phyloP scores from a whole-genome alignment of 129 eudicot species.

The Chrysanthemum seticuspe region DNA sequence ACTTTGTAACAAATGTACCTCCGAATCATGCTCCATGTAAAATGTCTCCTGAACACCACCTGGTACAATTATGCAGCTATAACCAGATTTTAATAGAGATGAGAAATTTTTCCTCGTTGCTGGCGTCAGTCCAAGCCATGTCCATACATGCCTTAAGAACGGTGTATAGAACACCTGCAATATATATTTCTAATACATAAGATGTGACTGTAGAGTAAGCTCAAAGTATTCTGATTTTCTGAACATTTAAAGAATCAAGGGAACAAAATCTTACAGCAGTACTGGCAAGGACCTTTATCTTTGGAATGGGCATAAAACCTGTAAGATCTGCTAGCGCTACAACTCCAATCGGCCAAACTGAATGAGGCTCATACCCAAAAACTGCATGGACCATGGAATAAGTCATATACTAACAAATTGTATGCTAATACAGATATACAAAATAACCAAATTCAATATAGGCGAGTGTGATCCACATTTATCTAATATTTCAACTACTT shows the following conservation, averaged over 20 bases:
- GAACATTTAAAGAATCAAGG: constrained; percentile 15
- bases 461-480: neutral
- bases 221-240: too few species aligned
- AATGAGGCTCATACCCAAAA: constrained; percentile 95
- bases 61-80: constrained; percentile 87
- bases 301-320: constrained; percentile 83
- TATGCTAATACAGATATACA: neutral
- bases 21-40: constrained; percentile 81
- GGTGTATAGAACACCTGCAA: constrained; percentile 85
- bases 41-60: constrained; percentile 87
- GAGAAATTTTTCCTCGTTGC: constrained; percentile 67
- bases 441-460: neutral
- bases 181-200: too few species aligned
- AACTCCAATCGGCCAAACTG: constrained; percentile 91
- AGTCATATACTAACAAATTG: neutral
- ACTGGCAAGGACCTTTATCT: constrained; percentile 88
- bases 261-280: constrained; percentile 65
- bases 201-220: too few species aligned
- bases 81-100: constrained; percentile 63
- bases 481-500: neutral
- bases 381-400: constrained; percentile 46
- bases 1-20: constrained; percentile 41
- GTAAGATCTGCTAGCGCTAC: constrained; percentile 76
- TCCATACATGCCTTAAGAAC: constrained; percentile 86
- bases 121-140: constrained; percentile 82